Conservation (phyloP, 441 rosid species). For the Aquilaria agallochum region DNA sequence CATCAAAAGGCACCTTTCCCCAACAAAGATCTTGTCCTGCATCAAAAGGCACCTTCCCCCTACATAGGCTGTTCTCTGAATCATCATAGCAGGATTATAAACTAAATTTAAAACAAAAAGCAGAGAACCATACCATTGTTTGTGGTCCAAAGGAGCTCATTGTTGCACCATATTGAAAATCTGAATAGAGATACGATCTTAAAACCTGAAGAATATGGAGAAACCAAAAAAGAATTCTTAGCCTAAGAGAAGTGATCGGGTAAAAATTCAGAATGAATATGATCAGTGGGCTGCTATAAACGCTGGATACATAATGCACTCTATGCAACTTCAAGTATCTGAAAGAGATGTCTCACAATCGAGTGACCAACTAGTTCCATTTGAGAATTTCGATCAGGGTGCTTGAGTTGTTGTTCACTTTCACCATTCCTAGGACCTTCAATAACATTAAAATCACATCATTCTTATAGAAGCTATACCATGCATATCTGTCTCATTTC, state of each 20-base stretch:
- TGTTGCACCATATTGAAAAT: slow-evolving; percentile 45
- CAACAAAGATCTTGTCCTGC: no score
- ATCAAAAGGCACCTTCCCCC: no score
- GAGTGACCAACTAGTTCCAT: slow-evolving; percentile 69
- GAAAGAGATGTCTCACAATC: slow-evolving; percentile 35
- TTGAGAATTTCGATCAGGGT: slow-evolving; percentile 41
- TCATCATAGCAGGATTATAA: background rate
- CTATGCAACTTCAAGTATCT: no score
- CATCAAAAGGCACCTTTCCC: no score
- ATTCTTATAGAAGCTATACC: slow-evolving; percentile 3
- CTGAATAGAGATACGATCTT: slow-evolving; percentile 45
- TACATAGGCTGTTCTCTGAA: no score
- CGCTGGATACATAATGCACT: no score
- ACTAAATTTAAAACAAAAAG: slow-evolving; percentile 9
- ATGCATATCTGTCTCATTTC: background rate
- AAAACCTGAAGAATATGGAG: slow-evolving; percentile 43
- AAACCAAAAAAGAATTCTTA: background rate
- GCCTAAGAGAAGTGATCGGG: slow-evolving; percentile 1
- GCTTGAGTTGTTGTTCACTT: slow-evolving; percentile 25
- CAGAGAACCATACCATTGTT: slow-evolving; percentile 35
- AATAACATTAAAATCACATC: slow-evolving; percentile 17
- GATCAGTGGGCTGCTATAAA: no score
- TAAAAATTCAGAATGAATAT: background rate
- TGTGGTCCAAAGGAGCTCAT: slow-evolving; percentile 41
- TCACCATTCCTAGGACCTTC: slow-evolving; percentile 38